A percentile compares a stretch with the other conserved stretches of the same genome.
These are phyloP conservation scores for Yamadazyma trypodendri DNA, from an alignment of 1,139 yeast species.

Conservation along the genomic window DNA sequence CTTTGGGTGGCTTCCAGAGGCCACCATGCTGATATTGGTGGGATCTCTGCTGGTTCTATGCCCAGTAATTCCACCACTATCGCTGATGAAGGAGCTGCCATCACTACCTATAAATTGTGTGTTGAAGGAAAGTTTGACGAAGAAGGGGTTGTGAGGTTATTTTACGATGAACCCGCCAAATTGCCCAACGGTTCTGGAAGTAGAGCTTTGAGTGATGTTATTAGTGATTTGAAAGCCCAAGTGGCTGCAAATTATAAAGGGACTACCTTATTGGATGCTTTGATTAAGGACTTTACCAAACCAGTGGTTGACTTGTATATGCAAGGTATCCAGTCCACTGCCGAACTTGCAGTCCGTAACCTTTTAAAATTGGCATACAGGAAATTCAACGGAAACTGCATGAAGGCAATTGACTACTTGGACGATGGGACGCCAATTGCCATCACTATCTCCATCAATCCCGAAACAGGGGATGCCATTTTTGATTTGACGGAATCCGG, in stretches of 20 bases:
- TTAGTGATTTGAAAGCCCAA: constrained; percentile 63
- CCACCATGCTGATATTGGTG: constrained; percentile 50
- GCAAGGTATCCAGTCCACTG: constrained; percentile 44
- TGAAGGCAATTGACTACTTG: constrained; percentile 38
- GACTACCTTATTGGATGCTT: constrained; percentile 34
- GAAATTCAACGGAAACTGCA: constrained; percentile 35
- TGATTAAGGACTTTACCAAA: constrained; percentile 32
- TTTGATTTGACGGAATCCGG: constrained; percentile 45
- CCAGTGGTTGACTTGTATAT: constrained; percentile 40
- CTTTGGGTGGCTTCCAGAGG: constrained; percentile 50
- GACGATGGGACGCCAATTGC: constrained; percentile 48
- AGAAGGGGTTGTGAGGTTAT: constrained; percentile 35
- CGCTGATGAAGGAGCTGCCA: constrained; percentile 46
- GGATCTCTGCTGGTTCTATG: constrained; percentile 48
- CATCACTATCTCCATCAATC: constrained; percentile 32
- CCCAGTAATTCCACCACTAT: constrained; percentile 47
- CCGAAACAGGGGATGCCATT: constrained; percentile 34
- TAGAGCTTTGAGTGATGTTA: constrained; percentile 39
- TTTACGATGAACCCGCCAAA: constrained; percentile 44
- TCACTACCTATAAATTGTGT: constrained; percentile 39
- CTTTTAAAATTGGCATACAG: constrained; percentile 34
- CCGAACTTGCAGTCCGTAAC: constrained; percentile 41
- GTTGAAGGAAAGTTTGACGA: constrained; percentile 40
- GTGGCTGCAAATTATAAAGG: constrained; percentile 66
- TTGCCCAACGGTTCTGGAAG: constrained; percentile 49